Evolutionary conservation across 1,284 basidiomycete species (phyloP).

Genomic region (Papiliotrema laurentii): DNA sequence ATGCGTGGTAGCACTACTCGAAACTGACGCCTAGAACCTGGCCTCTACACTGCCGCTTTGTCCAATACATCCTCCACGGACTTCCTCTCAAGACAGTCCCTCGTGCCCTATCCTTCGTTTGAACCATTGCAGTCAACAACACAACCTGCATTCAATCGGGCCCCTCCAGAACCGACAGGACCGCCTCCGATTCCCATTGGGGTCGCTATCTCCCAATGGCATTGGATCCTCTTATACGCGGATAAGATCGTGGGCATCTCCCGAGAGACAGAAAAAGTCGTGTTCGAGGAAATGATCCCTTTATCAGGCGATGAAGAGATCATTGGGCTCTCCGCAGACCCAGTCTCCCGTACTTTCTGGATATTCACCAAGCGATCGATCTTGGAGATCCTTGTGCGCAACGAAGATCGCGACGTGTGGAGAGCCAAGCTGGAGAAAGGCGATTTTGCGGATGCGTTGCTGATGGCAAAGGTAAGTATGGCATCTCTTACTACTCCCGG

Average conservation of each 20-base stretch:
- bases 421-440: slow-evolving; percentile 77
- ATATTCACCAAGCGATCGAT: slow-evolving; percentile 85
- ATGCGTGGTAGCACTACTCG: not conserved
- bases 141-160: slow-evolving; percentile 56
- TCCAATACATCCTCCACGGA: slow-evolving; percentile 29
- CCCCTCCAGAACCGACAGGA: slow-evolving; percentile 33
- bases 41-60: slow-evolving; percentile 71
- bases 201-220: slow-evolving; percentile 84
- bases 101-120: slow-evolving; percentile 57
- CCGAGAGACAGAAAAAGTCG: slow-evolving; percentile 71
- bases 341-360: slow-evolving; percentile 88
- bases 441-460: slow-evolving; percentile 70
- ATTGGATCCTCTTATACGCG: slow-evolving; percentile 80
- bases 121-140: slow-evolving; percentile 57
- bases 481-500: not conserved
- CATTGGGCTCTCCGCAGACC: slow-evolving; percentile 71
- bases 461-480: slow-evolving; percentile 67
- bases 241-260: slow-evolving; percentile 76
- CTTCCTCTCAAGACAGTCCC: slow-evolving; percentile 31
- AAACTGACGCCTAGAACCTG: slow-evolving; percentile 58
- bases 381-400: slow-evolving; percentile 78
- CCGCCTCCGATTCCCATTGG: slow-evolving; percentile 57
- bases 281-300: slow-evolving; percentile 78
- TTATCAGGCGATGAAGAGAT: slow-evolving; percentile 71
- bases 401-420: slow-evolving; percentile 95